Base-by-base conservation (phyloP, 2,329 filamentous ascomycete species). In the Cryphonectria parasitica region DNA sequence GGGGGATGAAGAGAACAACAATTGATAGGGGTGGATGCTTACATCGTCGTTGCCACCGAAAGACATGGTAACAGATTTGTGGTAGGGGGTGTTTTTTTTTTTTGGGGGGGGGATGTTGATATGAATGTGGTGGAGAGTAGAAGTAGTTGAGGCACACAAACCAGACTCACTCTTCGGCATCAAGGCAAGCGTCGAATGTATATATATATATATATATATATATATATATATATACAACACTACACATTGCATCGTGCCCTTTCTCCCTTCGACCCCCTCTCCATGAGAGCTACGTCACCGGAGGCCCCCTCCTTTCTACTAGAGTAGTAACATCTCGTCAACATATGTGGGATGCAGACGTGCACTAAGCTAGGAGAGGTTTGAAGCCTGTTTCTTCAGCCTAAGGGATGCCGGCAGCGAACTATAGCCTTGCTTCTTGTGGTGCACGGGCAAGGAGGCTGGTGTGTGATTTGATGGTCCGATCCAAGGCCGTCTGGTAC, bases 41-140 rank as follows among this genome's bases (percentile, higher is more conserved):
- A 72, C 71, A 77, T 79, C 75, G 74, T 80, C 79, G 80, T 83
- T 80, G 73, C 80, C 77, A 76, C 80, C 78, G 81, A 83, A 85
- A 82, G 84, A 86, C 84, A 86, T 84, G 68, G 45, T 81, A 75
- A 73, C 64, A 45, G 60, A 71, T 67, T 67, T 67, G 13, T 56
- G n/a, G 49, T 52, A 34, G 28, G n/a, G 7, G 52, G 45, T 17
- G 34, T 66, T 28, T 28, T 13, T 28, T 13, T n/a, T 13, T n/a
- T n/a, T n/a, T n/a, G n/a, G n/a, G n/a, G n/a, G n/a, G n/a, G 22
- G 45, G 19, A 7, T 49, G 11, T 31, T 31, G 28, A 13, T 43
- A 19, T n/a, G 49, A 5, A 7, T 66, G 31, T 58, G 31, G 52
- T 58, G 10, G 34, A 5, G 0, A 28, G 49, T 25, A 7, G 4